A percentile compares a stretch with the other conserved stretches of the same genome.
Conservation (phyloP, 345 rosid genomes). For the Salix caprea region DNA sequence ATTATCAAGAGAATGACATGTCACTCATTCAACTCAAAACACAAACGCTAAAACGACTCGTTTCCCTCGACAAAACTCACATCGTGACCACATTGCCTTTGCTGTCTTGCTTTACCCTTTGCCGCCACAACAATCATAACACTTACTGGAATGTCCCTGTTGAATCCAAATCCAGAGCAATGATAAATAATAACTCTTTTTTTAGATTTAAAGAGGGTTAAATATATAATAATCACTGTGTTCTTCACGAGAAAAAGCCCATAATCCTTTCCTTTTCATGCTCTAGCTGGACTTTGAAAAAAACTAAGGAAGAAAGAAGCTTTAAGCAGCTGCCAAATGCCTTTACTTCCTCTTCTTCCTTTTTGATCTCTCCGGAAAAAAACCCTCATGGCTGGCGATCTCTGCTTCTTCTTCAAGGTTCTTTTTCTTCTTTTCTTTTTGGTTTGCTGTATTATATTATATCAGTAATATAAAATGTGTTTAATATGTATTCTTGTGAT, state of each 20-base stretch:
- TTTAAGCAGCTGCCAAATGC: slow-evolving; percentile 44
- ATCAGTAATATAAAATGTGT: neutral
- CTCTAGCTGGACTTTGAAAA: neutral
- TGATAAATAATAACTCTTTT: neutral
- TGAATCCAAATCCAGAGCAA: neutral
- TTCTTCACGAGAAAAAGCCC: slow-evolving; percentile 27
- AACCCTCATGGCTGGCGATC: slow-evolving; percentile 66
- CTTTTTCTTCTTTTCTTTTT: neutral
- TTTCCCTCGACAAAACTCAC: too few species aligned
- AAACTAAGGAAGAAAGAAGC: neutral
- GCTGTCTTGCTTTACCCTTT: too few species aligned
- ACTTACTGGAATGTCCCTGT: slow-evolving; percentile 2
- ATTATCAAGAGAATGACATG: too few species aligned
- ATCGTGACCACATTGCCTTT: too few species aligned
- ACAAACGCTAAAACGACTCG: too few species aligned
- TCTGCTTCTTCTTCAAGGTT: slow-evolving; percentile 73
- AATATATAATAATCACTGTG: slow-evolving; percentile 27
- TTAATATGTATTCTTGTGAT: slow-evolving; percentile 14
- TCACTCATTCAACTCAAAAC: too few species aligned
- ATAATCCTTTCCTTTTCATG: neutral
- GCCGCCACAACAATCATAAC: too few species aligned
- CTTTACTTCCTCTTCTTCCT: slow-evolving; percentile 25
- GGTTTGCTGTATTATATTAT: neutral
- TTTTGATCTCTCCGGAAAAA: slow-evolving; percentile 37
- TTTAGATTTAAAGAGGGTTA: neutral